Conservation (phyloP, 2,329 filamentous ascomycete genomes). For the Colletotrichum liriopes region DNA sequence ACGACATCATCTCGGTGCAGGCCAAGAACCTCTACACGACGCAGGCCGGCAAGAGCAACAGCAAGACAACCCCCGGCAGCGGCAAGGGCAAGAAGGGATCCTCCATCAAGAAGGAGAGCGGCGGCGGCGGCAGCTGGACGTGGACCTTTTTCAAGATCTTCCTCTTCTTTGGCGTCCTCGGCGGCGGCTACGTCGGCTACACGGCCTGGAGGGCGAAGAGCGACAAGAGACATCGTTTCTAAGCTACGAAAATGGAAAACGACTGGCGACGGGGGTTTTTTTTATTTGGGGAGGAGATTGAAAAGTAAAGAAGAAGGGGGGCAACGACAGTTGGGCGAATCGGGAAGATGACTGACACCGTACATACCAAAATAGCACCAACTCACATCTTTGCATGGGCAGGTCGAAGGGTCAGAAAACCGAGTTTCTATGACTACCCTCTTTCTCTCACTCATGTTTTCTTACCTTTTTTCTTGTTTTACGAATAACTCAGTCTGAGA, state of each 20-base stretch:
- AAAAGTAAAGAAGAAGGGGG: not conserved
- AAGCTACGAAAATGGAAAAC: constrained; percentile 39
- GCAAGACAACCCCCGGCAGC: constrained; percentile 51
- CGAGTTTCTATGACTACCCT: constrained; percentile 6
- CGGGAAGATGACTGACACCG: constrained; percentile 20
- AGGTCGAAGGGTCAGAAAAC: constrained; percentile 19
- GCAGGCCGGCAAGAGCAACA: constrained; percentile 53
- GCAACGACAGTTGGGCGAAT: constrained; percentile 16
- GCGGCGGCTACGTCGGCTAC: constrained; percentile 86
- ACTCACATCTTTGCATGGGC: constrained; percentile 27
- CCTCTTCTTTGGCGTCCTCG: constrained; percentile 78
- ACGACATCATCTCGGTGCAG: constrained; percentile 91
- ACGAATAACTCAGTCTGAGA: constrained; percentile 38
- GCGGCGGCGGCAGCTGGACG: constrained; percentile 68
- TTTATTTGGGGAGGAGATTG: constrained; percentile 7
- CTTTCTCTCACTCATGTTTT: constrained; percentile 25
- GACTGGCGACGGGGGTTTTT: constrained; percentile 1
- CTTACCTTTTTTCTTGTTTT: constrained; percentile 3
- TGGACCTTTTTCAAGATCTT: constrained; percentile 86
- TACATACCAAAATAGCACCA: constrained; percentile 39
- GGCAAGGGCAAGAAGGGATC: constrained; percentile 46
- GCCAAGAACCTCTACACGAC: constrained; percentile 89
- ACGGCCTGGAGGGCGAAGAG: constrained; percentile 83
- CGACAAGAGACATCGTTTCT: constrained; percentile 73
- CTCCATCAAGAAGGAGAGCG: constrained; percentile 60